phyloP scores from a whole-genome alignment of 495 filamentous ascomycete species.

The Aspergillus homomorphus region DNA sequence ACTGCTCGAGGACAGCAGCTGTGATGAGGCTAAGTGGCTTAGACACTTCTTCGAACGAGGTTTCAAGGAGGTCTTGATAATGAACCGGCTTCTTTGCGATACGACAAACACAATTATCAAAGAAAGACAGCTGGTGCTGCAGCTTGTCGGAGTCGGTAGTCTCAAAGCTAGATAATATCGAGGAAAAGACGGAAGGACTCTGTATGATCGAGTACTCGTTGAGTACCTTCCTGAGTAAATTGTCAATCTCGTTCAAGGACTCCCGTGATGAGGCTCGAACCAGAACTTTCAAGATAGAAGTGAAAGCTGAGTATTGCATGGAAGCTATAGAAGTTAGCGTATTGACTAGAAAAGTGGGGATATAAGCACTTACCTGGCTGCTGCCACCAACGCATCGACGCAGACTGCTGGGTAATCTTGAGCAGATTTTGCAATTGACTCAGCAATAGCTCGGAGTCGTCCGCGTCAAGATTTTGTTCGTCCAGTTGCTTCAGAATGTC shows the following conservation, averaged over 20 bases:
- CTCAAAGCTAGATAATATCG: constrained; percentile 44
- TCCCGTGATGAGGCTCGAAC: constrained; percentile 33
- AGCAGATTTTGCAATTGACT: constrained; percentile 74
- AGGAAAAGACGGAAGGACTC: constrained; percentile 32
- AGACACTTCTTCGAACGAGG: constrained; percentile 36
- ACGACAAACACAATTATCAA: constrained; percentile 76
- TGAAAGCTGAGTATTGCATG: constrained; percentile 47
- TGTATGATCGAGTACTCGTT: constrained; percentile 37
- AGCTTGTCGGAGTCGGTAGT: constrained; percentile 33
- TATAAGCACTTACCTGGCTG: constrained; percentile 47
- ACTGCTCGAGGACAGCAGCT: constrained; percentile 69
- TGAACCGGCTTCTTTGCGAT: constrained; percentile 70
- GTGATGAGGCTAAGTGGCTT: constrained; percentile 51
- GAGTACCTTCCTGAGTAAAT: constrained; percentile 33
- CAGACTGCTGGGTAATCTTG: constrained; percentile 70
- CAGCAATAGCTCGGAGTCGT: constrained; percentile 51
- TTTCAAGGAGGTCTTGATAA: constrained; percentile 55
- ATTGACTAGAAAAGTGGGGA: neutral
- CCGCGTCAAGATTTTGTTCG: constrained; percentile 27
- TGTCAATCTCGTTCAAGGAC: constrained; percentile 34
- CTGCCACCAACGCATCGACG: constrained; percentile 80
- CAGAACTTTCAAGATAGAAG: constrained; percentile 44
- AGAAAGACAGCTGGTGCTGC: constrained; percentile 49
- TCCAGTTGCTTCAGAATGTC: constrained; percentile 56
- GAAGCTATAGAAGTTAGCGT: constrained; percentile 26